Evolutionary conservation across 257 asterid species (phyloP), one percentile per base, ranked within the genome.

Genomic region (Solanum chiquidenum): DNA sequence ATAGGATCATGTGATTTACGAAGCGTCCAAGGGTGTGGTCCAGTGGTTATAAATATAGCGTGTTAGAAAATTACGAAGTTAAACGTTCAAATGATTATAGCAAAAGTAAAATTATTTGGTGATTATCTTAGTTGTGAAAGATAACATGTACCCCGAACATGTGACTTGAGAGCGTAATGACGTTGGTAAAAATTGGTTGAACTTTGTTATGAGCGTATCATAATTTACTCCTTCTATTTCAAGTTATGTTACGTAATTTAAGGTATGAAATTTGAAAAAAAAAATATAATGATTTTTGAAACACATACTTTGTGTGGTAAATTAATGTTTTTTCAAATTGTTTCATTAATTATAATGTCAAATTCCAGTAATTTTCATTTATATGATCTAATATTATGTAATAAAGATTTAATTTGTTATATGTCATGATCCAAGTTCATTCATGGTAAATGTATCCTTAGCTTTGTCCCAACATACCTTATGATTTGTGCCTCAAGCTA

Each of bases 11-110:
- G 40, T 31, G 25, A 31, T 31, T 68, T 66, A 13, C 10, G 21
- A 27, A 29, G 10, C 37, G 16, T 27, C 4, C 21, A 11, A 68
- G 74, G 11, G 37, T 6, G 37, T 27, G 74, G 5, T 27, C 0
- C 3, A 27, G 37, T 68, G 37, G 0, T 13, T 8, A 6, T 12
- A 1, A n/a, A n/a, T 64, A 5, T n/a, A 2, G 1, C 0, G 1
- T 4, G 3, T 62, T 9, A 23, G 52, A 9, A 1, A 62, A 9
- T 21, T 23, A 23, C 0, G 6, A 21, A 0, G 25, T 21, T 60
- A 8, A 8, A 60, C 3, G 14, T 60, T 4, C 1, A 60, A 60
- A 23, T 49, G 3, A 49, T 60, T 23, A 3, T 60, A 4, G 6
- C 3, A 9, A 60, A 60, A 60, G 25, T 21, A 60, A 21, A 21